These are phyloP conservation scores for Batkoa obscura DNA, from an alignment of 371 early-diverging fungal species.

Conservation along the genomic window DNA sequence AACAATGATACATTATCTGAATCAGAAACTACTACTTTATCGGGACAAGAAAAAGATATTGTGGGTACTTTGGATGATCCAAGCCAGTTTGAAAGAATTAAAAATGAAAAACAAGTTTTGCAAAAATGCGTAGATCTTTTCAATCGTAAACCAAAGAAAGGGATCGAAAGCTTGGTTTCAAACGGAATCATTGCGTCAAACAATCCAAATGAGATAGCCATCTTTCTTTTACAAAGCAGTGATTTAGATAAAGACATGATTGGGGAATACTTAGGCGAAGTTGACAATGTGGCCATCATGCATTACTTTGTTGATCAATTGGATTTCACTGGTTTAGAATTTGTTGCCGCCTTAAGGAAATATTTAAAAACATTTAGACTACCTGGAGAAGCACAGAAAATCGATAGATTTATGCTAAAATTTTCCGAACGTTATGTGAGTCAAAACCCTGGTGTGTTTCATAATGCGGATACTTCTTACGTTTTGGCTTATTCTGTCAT, in stretches of 20 bases:
- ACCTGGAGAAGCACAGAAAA: constrained; percentile 94
- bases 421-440: constrained; percentile 86
- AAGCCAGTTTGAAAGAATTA: constrained; percentile 50
- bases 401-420: constrained; percentile 93
- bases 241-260: constrained; percentile 68
- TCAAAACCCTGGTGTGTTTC: constrained; percentile 48
- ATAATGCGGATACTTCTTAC: constrained; percentile 79
- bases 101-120: constrained; percentile 60
- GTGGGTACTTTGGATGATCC: constrained; percentile 25
- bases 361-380: constrained; percentile 88
- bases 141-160: constrained; percentile 45
- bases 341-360: constrained; percentile 67
- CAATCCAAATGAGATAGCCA: constrained; percentile 41
- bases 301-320: constrained; percentile 86
- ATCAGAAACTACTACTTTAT: neutral
- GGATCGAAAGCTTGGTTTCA: constrained; percentile 46
- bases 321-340: constrained; percentile 52
- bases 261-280: constrained; percentile 93
- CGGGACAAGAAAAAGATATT: neutral
- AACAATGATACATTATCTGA: neutral
- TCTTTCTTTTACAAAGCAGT: constrained; percentile 50
- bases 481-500: constrained; percentile 87
- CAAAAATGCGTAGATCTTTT: constrained; percentile 62
- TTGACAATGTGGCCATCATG: constrained; percentile 74
- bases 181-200: constrained; percentile 35